These are phyloP conservation scores for Candolleomyces efflorescens DNA, from an alignment of 768 basidiomycete genomes.

Conservation along the genomic window DNA sequence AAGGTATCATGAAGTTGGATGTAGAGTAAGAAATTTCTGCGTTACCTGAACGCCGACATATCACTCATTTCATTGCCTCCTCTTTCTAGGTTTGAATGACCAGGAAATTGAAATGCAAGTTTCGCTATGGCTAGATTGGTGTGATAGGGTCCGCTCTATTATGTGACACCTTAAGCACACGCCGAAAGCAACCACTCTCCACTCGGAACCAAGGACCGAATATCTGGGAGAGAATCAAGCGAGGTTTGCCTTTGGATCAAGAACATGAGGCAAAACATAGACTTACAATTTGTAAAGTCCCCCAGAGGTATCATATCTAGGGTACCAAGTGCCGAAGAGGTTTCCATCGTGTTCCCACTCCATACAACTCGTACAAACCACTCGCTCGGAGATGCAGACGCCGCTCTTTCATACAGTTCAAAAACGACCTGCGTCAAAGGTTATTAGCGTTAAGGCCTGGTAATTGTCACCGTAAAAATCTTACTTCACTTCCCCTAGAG, in stretches of 20 bases:
- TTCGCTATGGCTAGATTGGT: too few species aligned
- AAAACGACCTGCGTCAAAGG: constrained; percentile 31
- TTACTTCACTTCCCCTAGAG: constrained; percentile 41
- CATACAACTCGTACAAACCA: constrained; percentile 46
- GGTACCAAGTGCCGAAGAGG: constrained; percentile 42
- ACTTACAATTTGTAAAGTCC: constrained; percentile 40
- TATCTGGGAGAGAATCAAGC: background rate
- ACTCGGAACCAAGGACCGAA: background rate
- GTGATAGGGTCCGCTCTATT: too few species aligned
- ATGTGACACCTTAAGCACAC: background rate
- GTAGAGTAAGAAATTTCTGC: too few species aligned
- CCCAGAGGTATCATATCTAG: constrained; percentile 42
- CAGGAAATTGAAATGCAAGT: too few species aligned
- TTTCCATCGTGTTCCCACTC: constrained; percentile 46
- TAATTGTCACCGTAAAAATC: background rate
- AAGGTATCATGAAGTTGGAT: too few species aligned
- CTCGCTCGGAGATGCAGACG: background rate
- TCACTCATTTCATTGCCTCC: too few species aligned
- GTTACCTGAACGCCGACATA: too few species aligned
- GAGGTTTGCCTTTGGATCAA: background rate
- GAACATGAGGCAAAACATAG: background rate
- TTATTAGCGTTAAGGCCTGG: background rate
- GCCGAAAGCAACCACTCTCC: background rate
- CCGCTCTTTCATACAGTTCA: constrained; percentile 36
- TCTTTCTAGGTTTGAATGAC: too few species aligned